A percentile compares a stretch with the other conserved stretches of the same genome.
Evolutionary conservation across 2,329 filamentous ascomycete species (phyloP).

Genomic region (Sordariomycetes sp.): DNA sequence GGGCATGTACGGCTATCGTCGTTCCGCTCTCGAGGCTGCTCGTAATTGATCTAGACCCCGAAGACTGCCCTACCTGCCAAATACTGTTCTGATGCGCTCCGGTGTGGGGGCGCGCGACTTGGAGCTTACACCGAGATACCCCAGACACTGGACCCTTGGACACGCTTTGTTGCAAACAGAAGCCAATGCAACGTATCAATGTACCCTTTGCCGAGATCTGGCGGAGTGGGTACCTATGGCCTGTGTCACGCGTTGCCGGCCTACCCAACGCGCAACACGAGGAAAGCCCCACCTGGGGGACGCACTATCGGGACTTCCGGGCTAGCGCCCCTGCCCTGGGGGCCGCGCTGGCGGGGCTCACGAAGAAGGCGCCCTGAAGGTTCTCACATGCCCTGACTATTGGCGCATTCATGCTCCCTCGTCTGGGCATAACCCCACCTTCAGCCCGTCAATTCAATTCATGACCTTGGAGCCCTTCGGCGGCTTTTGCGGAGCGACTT

Average conservation of each 20-base stretch:
- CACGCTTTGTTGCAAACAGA: too few relatives aligned
- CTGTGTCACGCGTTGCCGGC: not conserved
- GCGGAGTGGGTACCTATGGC: not conserved
- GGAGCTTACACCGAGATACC: too few relatives aligned
- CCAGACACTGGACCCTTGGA: too few relatives aligned
- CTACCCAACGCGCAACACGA: not conserved
- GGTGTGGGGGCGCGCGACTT: too few relatives aligned
- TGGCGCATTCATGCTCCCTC: not conserved
- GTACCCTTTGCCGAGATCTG: not conserved
- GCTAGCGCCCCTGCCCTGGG: not conserved
- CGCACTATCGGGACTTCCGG: not conserved
- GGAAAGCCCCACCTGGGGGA: not conserved
- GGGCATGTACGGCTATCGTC: too few relatives aligned
- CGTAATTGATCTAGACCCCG: too few relatives aligned
- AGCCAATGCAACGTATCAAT: not conserved
- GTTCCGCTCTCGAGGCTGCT: too few relatives aligned
- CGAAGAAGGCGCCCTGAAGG: not conserved
- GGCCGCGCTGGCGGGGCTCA: not conserved
- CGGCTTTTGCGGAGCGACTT: not conserved
- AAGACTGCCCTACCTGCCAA: too few relatives aligned
- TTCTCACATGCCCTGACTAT: not conserved
- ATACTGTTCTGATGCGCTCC: too few relatives aligned
- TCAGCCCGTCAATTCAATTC: not conserved
- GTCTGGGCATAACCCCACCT: not conserved
- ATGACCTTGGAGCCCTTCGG: not conserved